A percentile compares a stretch with the other conserved stretches of the same genome.
Conservation (phyloP, 768 basidiomycete species). For the Russula sp. region DNA sequence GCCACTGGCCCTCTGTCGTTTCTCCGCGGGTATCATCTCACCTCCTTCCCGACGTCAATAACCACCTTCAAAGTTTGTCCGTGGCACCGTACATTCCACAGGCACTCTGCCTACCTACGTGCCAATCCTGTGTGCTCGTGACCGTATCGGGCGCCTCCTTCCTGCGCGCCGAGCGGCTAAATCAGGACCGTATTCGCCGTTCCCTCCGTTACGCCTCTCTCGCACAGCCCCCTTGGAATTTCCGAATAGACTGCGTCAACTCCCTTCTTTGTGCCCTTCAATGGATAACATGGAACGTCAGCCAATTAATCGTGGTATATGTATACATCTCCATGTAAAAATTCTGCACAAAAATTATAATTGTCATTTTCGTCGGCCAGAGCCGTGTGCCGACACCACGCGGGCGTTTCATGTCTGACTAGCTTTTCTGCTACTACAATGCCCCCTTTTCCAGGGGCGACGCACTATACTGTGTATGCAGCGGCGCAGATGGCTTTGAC, state of each 20-base stretch:
- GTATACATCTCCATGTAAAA: neutral
- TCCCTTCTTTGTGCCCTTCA: too few species aligned
- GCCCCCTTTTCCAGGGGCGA: neutral
- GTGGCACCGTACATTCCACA: neutral
- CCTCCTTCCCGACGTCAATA: neutral
- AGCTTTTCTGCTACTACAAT: neutral
- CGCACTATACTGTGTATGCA: neutral
- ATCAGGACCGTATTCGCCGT: neutral
- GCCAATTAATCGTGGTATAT: too few species aligned
- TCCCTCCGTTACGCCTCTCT: neutral
- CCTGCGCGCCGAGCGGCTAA: neutral
- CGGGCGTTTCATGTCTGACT: slow-evolving; percentile 19
- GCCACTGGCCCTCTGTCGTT: neutral
- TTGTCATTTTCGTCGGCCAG: slow-evolving; percentile 5
- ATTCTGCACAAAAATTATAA: neutral
- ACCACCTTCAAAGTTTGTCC: neutral
- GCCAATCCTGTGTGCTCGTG: too few species aligned
- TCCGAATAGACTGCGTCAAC: slow-evolving; percentile 11
- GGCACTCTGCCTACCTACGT: too few species aligned
- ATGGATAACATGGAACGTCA: too few species aligned
- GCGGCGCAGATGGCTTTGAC: slow-evolving; percentile 5
- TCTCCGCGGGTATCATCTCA: slow-evolving; percentile 9
- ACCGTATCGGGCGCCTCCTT: too few species aligned
- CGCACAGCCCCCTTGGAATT: slow-evolving; percentile 17
- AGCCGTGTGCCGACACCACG: slow-evolving; percentile 5